A percentile compares a stretch with the other conserved stretches of the same genome.
These are phyloP conservation scores for Phytopythium montanum DNA, from an alignment of 352 stramenopile genomes.

Conservation along the genomic window DNA sequence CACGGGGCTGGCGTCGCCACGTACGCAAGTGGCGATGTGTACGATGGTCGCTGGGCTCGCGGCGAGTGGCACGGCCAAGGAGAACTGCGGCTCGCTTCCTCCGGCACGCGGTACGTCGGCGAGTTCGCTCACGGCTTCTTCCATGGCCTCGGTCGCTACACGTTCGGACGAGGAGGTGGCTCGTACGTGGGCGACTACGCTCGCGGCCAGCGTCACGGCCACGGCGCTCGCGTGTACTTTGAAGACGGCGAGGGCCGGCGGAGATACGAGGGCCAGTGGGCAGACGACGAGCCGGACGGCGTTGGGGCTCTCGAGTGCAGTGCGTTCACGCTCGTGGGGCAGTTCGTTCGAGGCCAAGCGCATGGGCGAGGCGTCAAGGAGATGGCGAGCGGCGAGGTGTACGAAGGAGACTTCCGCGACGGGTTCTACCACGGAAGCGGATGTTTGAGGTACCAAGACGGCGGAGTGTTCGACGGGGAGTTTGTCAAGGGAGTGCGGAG, in stretches of 20 bases:
- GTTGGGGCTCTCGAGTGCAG: conserved; percentile 49
- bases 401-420: conserved; percentile 54
- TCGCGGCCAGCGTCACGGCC: conserved; percentile 50
- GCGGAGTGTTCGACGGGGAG: conserved; percentile 49
- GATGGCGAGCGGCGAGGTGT: conserved; percentile 63
- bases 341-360: conserved; percentile 47
- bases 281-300: conserved; percentile 51
- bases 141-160: conserved; percentile 57
- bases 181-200: conserved; percentile 64
- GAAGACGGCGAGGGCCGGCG: conserved; percentile 19
- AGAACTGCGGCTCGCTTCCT: conserved; percentile 30
- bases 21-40: conserved; percentile 61
- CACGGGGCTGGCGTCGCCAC: conserved; percentile 51
- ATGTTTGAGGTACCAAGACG: conserved; percentile 38
- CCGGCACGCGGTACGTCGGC: conserved; percentile 56
- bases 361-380: conserved; percentile 50
- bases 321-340: conserved; percentile 52
- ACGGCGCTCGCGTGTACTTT: conserved; percentile 56
- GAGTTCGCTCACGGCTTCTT: conserved; percentile 46
- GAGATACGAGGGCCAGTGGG: conserved; percentile 70
- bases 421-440: conserved; percentile 50
- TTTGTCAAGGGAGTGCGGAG: conserved; percentile 50
- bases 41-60: conserved; percentile 59
- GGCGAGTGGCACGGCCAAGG: conserved; percentile 56
- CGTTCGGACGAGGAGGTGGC: conserved; percentile 42